Evolutionary conservation across 345 rosid species (phyloP), one percentile per base, ranked within the genome.

Genomic region (Euclidium syriacum): DNA sequence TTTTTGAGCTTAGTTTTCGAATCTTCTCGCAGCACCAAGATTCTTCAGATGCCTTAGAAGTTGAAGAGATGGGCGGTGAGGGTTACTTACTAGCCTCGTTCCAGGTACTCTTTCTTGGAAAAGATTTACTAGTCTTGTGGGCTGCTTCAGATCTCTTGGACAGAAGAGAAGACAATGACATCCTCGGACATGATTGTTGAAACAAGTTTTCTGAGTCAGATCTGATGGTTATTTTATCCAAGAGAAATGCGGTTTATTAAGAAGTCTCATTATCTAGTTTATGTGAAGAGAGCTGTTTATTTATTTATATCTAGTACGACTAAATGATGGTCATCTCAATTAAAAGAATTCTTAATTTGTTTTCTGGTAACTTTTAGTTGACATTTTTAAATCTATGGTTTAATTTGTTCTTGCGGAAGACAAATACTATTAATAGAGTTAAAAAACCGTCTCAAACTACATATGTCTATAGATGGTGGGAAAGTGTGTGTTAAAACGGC

Each of bases 351-450:
- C 0, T 0, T 3, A 29, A 29, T 29, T 29, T 9, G 7, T 56
- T 27, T 27, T 7, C 25, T 39, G 35, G 47, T 38, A 4, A 10
- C 5, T 41, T 7, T 58, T 40, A 26, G 63, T 42, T 27, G 29
- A 38, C 26, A 25, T 0, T 27, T 49, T 27, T n/a, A n/a, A n/a
- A n/a, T n/a, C 14, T 61, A 11, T 30, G 53, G 43, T 44, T 34
- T 10, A 60, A 33, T 44, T 32, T 34, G 26, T 19, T 46, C n/a
- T n/a, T n/a, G n/a, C n/a, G n/a, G n/a, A n/a, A n/a, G n/a, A n/a
- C n/a, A n/a, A n/a, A 26, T 59, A 30, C 60, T 64, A 64, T 64
- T 30, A 29, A 40, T 64, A 52, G 60, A 7, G 29, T 40, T 8
- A 25, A 64, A 27, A 64, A 12, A 54, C n/a, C 33, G 8, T 29